phyloP scores from a whole-genome alignment of 768 basidiomycete genomes.

The Lentinula guzmanii region DNA sequence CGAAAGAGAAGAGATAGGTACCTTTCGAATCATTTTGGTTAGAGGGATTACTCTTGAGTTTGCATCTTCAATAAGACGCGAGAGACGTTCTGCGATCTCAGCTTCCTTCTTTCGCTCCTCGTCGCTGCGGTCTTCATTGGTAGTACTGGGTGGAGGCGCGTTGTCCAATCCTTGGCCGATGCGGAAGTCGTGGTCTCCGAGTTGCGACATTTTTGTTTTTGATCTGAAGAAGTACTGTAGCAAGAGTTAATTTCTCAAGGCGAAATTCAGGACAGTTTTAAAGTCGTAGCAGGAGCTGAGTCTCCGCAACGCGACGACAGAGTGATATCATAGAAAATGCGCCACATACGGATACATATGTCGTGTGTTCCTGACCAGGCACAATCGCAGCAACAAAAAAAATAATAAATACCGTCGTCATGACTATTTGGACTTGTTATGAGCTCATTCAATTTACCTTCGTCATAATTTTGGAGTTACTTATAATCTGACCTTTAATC shows the following conservation, averaged over 20 bases:
- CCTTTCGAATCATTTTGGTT: conserved; percentile 30
- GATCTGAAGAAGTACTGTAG: not conserved
- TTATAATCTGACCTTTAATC: not conserved
- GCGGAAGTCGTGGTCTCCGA: not conserved
- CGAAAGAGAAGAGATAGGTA: conserved; percentile 18
- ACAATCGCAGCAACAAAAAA: not conserved
- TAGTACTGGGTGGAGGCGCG: not conserved
- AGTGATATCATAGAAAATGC: not conserved
- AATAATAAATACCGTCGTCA: not conserved
- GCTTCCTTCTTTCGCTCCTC: conserved; percentile 19
- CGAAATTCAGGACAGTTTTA: not conserved
- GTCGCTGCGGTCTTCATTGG: conserved; percentile 14
- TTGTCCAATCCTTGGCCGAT: not conserved
- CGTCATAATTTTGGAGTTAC: not conserved
- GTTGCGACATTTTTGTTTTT: not conserved
- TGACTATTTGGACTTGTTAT: not conserved
- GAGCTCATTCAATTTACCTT: not conserved
- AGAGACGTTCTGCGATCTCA: conserved; percentile 27
- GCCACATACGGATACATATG: not conserved
- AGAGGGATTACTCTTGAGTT: conserved; percentile 23
- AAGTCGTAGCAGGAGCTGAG: not conserved
- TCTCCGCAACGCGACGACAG: not conserved
- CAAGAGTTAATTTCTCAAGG: not conserved
- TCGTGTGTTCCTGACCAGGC: not conserved
- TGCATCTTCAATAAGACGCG: conserved; percentile 27